Base-by-base conservation (phyloP, 768 basidiomycete genomes). In the Dioszegia aurantiaca region DNA sequence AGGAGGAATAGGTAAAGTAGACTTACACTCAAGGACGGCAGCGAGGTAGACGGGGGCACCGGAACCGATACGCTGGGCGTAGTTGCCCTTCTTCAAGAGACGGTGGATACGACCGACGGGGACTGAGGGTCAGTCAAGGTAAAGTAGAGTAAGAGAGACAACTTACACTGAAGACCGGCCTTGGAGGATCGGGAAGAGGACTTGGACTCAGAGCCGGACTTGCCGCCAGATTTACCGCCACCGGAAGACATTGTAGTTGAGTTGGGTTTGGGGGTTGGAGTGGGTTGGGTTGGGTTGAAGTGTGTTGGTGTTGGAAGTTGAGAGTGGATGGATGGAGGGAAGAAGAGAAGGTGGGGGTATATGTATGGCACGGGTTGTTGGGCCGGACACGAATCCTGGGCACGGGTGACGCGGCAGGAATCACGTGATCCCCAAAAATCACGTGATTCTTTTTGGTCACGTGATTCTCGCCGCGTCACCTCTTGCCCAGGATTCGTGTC, bases 51-150 rank as follows among this genome's bases (percentile, higher is more conserved):
- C 89, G 72, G 90, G 88, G 63, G 90, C 88, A 80, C 89, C 89
- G 56, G 89, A 87, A 78, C 90, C 89, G 62, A 91, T 85, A 76
- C 90, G 87, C 67, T 88, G 86, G 54, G 68, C 68, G 65, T 89
- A 90, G 81, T 90, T 90, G 54, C 89, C 89, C 77, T 83, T 84
- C 82, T 89, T 89, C 77, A 90, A 77, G 41, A 89, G 84, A 83
- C 88, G 85, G 80, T 89, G 89, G 61, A 90, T 85, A 87, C 89
- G 89, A 82, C 89, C 89, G 67, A 91, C 89, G 54, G 89, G 89
- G 81, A 91, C 70, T 72, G 47, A 26, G 14, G 19, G 52, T 87
- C 85, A 55, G 87, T 83, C 67, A 54, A 43, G 52, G 64, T 55
- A 53, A 48, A 4, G 11, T 62, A 59, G 36, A 48, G 51, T 6